Percentiles rank a stretch among this genome's conserved stretches.
Conservation (phyloP, 371 early-diverging fungal genomes). For the Parasitella parasitica region DNA sequence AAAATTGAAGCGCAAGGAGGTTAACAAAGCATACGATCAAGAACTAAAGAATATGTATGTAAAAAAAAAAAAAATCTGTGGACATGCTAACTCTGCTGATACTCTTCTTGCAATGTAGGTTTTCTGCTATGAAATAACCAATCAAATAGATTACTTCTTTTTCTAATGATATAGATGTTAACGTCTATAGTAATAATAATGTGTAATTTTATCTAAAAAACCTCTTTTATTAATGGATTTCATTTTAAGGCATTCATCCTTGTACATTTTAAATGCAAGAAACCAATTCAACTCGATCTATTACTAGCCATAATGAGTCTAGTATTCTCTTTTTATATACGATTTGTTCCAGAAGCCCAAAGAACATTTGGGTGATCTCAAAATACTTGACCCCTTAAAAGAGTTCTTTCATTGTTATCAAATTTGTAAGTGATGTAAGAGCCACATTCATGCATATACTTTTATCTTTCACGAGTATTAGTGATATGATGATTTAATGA, state of each 20-base stretch:
- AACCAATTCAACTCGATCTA: too few species aligned
- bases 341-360: neutral
- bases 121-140: neutral
- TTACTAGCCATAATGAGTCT: too few species aligned
- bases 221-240: too few species aligned
- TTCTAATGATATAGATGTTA: neutral
- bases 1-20: conserved; percentile 85
- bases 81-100: neutral
- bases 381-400: too few species aligned
- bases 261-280: too few species aligned
- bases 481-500: too few species aligned
- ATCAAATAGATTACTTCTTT: neutral
- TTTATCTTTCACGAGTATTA: too few species aligned
- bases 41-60: conserved; percentile 64
- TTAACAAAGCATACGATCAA: conserved; percentile 55
- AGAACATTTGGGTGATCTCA: neutral
- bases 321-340: neutral
- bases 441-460: too few species aligned
- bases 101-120: neutral
- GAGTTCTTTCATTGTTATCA: too few species aligned
- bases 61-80: too few species aligned
- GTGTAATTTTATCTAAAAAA: neutral
- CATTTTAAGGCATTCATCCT: too few species aligned
- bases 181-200: neutral
- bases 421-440: too few species aligned